Evolutionary conservation across 108 stramenopile genomes (phyloP), one percentile per base, ranked within the genome.

Genomic region (Cafeteria roenbergensis): DNA sequence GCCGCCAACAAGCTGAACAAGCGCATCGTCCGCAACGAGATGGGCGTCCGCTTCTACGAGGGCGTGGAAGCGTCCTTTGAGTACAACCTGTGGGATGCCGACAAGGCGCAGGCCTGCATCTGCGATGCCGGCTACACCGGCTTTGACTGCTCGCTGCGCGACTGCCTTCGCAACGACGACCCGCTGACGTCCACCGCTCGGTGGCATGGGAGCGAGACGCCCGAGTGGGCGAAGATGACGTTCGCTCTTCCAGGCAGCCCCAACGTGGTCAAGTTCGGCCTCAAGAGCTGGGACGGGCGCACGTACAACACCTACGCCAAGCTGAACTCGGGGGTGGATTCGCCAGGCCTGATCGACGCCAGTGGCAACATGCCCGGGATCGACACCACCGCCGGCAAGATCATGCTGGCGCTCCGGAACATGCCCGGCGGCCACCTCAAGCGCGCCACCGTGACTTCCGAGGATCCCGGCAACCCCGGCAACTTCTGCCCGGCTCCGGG

Each of bases 41-140:
- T n/a, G 1, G 59, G 59, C 22, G 17, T 2, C 29, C 9, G 22
- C 22, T 24, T 22, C 21, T 24, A 22, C 20, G 22, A 9, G n/a
- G 59, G 59, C 2, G 59, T 61, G 9, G 37, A 24, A 32, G 36
- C 17, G 8, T 22, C 68, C 22, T 69, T 67, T 27, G 38, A 0
- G 14, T 84, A 84, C 70, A 62, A 74, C 32, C 74, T 84, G 33
- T 84, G 83, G 83, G 83, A 84, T 53, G 74, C 76, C 32, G 80
- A 84, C 61, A 65, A 50, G 62, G 74, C 72, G 29, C 54, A 71
- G 30, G 78, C 75, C 2, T 84, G 83, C 54, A 71, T 75, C 32
- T 84, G 83, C 55, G 83, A 84, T 66, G 27, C 74, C n/a, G 81
- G 83, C 36, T 84, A 71, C 55, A 35, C 38, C 34, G 77, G 79